Evolutionary conservation across 805 yeast species (phyloP), one percentile per base, ranked within the genome.

Genomic region (Starmerella apicola): DNA sequence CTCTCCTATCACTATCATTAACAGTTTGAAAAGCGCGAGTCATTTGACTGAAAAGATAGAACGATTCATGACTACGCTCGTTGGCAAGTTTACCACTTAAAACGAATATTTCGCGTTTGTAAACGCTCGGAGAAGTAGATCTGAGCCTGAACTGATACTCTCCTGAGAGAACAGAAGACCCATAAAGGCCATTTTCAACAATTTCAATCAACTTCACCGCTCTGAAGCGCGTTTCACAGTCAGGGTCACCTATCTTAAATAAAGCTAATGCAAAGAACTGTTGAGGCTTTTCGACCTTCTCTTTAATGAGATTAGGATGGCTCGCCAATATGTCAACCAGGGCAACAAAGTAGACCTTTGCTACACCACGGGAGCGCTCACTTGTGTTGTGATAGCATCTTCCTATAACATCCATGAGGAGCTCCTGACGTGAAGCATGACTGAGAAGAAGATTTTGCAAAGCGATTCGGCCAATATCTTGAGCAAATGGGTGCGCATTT

Each of bases 91-190:
- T 75, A 6, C 78, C 70, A 0, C 95, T 79, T 18, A 86, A 63
- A 39, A 81, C 83, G 49, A 80, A 78, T 40, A 88, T 70, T 0
- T 94, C 93, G 31, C 88, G 76, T 54, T 85, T 85, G 63, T 80
- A 86, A 4, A 91, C 84, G 5, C 84, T 81, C 50, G 80, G 74
- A 5, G 94, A 79, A 25, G 74, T 68, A 46, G 84, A 81, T 37
- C 78, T 72, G 12, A 84, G 71, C 27, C 82, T 69, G 53, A 82
- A 88, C 26, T 74, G 70, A 54, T 74, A 82, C 18, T 70, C 70
- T 1, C 42, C 43, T 6, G 68, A 69, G 2, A 78, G 62, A 13
- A 70, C 66, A 0, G 74, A 65, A 1, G 76, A 66, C 25, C 72
- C 70, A 48, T 70, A 78, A 21, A 72, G 58, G 27, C 71, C 67